These are phyloP conservation scores for Penicillium sp. DNA, from an alignment of 2,329 filamentous ascomycete species.

Conservation along the genomic window DNA sequence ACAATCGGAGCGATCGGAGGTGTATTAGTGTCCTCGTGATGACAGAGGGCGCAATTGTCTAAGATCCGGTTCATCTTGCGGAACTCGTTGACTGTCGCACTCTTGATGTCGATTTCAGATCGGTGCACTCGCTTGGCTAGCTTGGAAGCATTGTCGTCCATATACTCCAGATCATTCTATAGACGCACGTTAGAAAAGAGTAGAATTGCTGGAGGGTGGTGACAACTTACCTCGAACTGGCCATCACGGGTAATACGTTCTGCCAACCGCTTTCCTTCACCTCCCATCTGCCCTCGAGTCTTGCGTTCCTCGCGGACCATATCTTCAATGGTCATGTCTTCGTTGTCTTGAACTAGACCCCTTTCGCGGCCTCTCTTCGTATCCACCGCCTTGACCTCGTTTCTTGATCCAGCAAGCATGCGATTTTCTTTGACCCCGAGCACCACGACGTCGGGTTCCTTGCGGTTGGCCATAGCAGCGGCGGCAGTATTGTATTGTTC, in stretches of 20 bases:
- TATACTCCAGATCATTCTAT: slow-evolving; percentile 82
- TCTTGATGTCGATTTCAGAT: slow-evolving; percentile 81
- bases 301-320: slow-evolving; percentile 94
- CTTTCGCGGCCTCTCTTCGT: slow-evolving; percentile 80
- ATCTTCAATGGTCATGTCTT: slow-evolving; percentile 93
- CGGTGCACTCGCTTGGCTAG: slow-evolving; percentile 83
- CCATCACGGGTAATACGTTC: slow-evolving; percentile 90
- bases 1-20: slow-evolving; percentile 80
- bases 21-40: slow-evolving; percentile 76
- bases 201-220: not conserved
- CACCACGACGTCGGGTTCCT: slow-evolving; percentile 66
- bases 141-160: slow-evolving; percentile 92
- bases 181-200: slow-evolving; percentile 12
- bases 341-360: slow-evolving; percentile 81
- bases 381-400: slow-evolving; percentile 71
- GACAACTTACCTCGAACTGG: slow-evolving; percentile 64
- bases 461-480: slow-evolving; percentile 55
- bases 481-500: slow-evolving; percentile 75
- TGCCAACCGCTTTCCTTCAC: slow-evolving; percentile 76
- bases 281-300: slow-evolving; percentile 69
- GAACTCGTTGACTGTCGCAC: slow-evolving; percentile 79
- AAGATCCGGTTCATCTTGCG: slow-evolving; percentile 83
- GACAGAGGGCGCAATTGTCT: slow-evolving; percentile 83
- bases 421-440: slow-evolving; percentile 85
- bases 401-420: slow-evolving; percentile 69